phyloP scores from a whole-genome alignment of 2,329 filamentous ascomycete species.

The Didymella keratinophila region DNA sequence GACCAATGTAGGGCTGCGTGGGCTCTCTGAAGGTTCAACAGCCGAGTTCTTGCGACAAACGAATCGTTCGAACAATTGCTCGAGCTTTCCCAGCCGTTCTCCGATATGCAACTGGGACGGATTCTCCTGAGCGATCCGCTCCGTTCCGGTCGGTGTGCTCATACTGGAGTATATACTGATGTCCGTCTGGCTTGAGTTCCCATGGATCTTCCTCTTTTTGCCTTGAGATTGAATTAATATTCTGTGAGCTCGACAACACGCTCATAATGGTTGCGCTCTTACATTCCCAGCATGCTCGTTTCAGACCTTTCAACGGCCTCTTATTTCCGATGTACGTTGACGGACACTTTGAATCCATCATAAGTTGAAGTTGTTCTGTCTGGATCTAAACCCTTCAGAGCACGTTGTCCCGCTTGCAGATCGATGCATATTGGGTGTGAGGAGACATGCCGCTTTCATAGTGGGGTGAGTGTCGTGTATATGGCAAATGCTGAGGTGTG shows the following conservation, averaged over 20 bases:
- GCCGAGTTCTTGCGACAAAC: conserved; percentile 43
- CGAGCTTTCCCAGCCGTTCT: conserved; percentile 45
- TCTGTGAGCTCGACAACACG: background rate
- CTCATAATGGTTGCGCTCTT: conserved; percentile 23
- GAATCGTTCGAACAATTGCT: conserved; percentile 48
- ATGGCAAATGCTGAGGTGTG: conserved; percentile 35
- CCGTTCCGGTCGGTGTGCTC: conserved; percentile 22
- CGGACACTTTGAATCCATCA: conserved; percentile 30
- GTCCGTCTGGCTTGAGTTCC: conserved; percentile 24
- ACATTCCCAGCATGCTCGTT: conserved; percentile 49
- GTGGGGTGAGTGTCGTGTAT: conserved; percentile 36
- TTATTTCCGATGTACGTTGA: conserved; percentile 31
- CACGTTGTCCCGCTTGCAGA: conserved; percentile 17
- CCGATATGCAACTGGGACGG: conserved; percentile 42
- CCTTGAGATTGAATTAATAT: conserved; percentile 35
- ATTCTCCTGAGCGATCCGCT: conserved; percentile 28
- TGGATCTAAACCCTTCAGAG: background rate
- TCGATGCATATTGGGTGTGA: conserved; percentile 28
- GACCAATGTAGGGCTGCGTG: conserved; percentile 32
- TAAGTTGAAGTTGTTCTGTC: conserved; percentile 1
- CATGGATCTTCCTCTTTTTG: conserved; percentile 41
- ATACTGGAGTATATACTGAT: conserved; percentile 24
- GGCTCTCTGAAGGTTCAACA: conserved; percentile 18
- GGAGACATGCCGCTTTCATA: conserved; percentile 45
- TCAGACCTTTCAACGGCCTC: conserved; percentile 37